Percentiles rank a stretch among this genome's conserved stretches.
These are phyloP conservation scores for Sporothrix sp. DNA, from an alignment of 2,329 filamentous ascomycete genomes.

Conservation along the genomic window DNA sequence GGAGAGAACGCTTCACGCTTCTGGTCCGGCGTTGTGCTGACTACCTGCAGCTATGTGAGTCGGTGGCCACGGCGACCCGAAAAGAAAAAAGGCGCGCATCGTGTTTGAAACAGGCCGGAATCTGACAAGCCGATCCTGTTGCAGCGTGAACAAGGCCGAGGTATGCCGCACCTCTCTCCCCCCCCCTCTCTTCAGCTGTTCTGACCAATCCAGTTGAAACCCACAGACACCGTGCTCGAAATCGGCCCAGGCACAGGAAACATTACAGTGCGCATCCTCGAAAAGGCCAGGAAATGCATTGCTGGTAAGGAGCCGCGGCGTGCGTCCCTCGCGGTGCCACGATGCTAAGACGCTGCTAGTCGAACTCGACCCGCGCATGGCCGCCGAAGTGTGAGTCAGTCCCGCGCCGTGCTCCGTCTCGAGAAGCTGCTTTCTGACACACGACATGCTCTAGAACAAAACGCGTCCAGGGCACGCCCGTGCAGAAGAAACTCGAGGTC, in stretches of 20 bases:
- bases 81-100: no score
- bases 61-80: no score
- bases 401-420: neutral
- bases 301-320: constrained; percentile 30
- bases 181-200: neutral
- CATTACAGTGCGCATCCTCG: constrained; percentile 78
- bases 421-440: neutral
- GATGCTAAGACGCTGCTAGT: constrained; percentile 34
- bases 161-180: neutral
- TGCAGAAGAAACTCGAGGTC: no score
- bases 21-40: neutral
- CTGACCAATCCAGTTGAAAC: constrained; percentile 60
- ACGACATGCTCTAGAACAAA: neutral
- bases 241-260: constrained; percentile 77
- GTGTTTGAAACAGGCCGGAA: neutral
- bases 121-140: neutral
- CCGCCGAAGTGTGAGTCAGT: constrained; percentile 82
- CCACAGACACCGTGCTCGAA: constrained; percentile 83
- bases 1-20: neutral
- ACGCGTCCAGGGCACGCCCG: no score
- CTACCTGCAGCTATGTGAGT: constrained; percentile 16
- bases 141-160: constrained; percentile 18
- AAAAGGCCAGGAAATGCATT: constrained; percentile 70
- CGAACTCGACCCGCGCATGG: constrained; percentile 94
- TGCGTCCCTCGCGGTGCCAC: neutral